phyloP scores from a whole-genome alignment of 169 alveolate genomes.

The Cryptosporidium ryanae region DNA sequence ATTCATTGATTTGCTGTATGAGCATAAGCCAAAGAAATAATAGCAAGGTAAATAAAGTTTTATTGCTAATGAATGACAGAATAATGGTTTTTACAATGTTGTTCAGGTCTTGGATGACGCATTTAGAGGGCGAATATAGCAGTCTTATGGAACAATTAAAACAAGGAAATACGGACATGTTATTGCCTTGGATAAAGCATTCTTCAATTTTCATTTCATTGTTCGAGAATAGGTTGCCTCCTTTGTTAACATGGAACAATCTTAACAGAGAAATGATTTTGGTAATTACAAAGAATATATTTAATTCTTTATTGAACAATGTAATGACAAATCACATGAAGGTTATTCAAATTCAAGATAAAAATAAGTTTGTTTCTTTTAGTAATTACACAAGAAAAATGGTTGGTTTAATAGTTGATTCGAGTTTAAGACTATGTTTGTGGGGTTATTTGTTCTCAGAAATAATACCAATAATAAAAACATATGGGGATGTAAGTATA shows the following conservation, averaged over 20 bases:
- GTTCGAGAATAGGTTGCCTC: constrained; percentile 41
- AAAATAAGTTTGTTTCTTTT: background rate
- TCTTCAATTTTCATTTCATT: constrained; percentile 26
- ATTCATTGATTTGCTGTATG: constrained; percentile 14
- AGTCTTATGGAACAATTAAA: constrained; percentile 24
- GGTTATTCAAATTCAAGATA: background rate
- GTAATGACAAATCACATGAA: background rate
- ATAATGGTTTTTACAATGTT: constrained; percentile 18
- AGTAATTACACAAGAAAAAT: constrained; percentile 8
- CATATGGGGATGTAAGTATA: background rate
- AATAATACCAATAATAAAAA: constrained; percentile 18
- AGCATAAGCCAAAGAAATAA: background rate
- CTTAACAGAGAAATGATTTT: constrained; percentile 12
- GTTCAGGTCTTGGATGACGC: constrained; percentile 58
- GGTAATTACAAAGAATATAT: constrained; percentile 28
- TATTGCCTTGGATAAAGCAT: constrained; percentile 25
- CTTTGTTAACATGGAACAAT: constrained; percentile 59
- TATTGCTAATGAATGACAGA: constrained; percentile 34
- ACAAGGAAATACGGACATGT: background rate
- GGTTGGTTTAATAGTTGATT: constrained; percentile 27
- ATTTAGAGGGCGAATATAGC: constrained; percentile 41
- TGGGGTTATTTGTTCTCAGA: constrained; percentile 58
- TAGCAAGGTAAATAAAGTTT: background rate
- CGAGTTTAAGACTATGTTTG: constrained; percentile 7
- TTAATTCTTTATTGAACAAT: constrained; percentile 35